Conservation (phyloP, 495 filamentous ascomycete genomes). For the Beverwykella pulmonaria region DNA sequence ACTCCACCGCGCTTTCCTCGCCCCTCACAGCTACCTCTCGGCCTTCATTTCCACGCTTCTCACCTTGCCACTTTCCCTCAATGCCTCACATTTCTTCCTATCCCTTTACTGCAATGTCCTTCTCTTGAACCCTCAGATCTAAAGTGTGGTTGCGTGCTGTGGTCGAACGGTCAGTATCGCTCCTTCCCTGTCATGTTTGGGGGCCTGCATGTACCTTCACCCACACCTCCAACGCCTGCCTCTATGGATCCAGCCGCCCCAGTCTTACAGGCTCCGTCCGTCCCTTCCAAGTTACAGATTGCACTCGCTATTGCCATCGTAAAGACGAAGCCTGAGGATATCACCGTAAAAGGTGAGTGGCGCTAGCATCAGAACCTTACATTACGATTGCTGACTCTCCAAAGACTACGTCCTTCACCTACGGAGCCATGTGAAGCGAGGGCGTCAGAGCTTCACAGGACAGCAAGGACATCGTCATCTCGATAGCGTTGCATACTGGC, state of each 20-base stretch:
- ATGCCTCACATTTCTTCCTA: too few relatives aligned
- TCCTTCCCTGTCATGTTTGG: too few relatives aligned
- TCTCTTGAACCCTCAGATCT: too few relatives aligned
- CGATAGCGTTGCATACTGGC: slow-evolving; percentile 27
- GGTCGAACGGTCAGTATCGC: too few relatives aligned
- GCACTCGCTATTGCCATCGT: slow-evolving; percentile 34
- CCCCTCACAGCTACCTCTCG: too few relatives aligned
- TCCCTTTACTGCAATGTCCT: too few relatives aligned
- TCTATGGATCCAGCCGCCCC: neutral
- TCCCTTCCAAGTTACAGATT: slow-evolving; percentile 21
- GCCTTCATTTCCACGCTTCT: too few relatives aligned
- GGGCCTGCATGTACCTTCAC: too few relatives aligned
- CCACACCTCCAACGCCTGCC: neutral
- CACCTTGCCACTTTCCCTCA: too few relatives aligned
- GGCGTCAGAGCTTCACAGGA: neutral
- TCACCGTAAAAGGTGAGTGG: slow-evolving; percentile 24
- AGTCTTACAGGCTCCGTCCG: neutral
- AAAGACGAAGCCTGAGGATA: slow-evolving; percentile 25
- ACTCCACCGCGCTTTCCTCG: too few relatives aligned
- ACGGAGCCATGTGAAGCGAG: slow-evolving; percentile 20
- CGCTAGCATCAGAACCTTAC: neutral
- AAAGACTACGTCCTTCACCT: slow-evolving; percentile 29
- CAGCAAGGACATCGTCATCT: slow-evolving; percentile 8
- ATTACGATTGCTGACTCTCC: neutral
- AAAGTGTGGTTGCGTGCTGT: too few relatives aligned